Percentiles rank a stretch among this genome's conserved stretches.
These are phyloP conservation scores for Moesziomyces sp. DNA, from an alignment of 1,284 basidiomycete species.

Conservation along the genomic window DNA sequence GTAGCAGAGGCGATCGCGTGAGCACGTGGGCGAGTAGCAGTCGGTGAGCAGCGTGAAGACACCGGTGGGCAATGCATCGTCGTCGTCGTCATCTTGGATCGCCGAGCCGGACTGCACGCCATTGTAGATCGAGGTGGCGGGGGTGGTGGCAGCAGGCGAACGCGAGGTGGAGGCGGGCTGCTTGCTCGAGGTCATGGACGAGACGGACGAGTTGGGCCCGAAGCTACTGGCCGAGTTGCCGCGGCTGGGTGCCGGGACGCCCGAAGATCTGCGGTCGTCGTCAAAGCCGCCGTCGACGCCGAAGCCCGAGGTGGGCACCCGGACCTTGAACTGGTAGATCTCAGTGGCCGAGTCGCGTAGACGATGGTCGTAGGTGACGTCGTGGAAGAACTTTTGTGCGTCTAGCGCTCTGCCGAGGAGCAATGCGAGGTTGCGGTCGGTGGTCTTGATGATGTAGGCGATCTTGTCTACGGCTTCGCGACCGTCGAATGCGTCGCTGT, in stretches of 20 bases:
- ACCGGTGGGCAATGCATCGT: conserved; percentile 81
- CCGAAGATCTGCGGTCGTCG: conserved; percentile 30
- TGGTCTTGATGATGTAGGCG: conserved; percentile 96
- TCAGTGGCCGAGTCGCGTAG: conserved; percentile 88
- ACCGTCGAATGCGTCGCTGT: conserved; percentile 95
- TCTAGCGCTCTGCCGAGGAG: conserved; percentile 93
- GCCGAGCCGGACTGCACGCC: conserved; percentile 34
- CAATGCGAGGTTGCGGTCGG: conserved; percentile 93
- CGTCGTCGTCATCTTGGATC: conserved; percentile 68
- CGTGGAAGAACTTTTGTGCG: conserved; percentile 99
- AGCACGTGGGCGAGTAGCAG: conserved; percentile 98
- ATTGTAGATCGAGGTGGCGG: conserved; percentile 64
- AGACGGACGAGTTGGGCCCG: conserved; percentile 35
- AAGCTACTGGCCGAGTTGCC: conserved; percentile 44
- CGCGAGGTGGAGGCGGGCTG: conserved; percentile 56
- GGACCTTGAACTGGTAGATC: conserved; percentile 88
- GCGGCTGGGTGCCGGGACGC: conserved; percentile 12
- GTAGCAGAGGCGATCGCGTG: conserved; percentile 90
- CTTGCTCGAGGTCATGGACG: conserved; percentile 53
- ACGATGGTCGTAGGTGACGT: conserved; percentile 97
- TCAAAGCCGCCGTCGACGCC: conserved; percentile 41
- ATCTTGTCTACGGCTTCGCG: conserved; percentile 96
- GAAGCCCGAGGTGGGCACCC: conserved; percentile 74
- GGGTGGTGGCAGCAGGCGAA: conserved; percentile 42
- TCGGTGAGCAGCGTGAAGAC: conserved; percentile 97